A percentile compares a stretch with the other conserved stretches of the same genome.
Conservation (phyloP, 257 asterid species). For the Nicotiana paniculata region DNA sequence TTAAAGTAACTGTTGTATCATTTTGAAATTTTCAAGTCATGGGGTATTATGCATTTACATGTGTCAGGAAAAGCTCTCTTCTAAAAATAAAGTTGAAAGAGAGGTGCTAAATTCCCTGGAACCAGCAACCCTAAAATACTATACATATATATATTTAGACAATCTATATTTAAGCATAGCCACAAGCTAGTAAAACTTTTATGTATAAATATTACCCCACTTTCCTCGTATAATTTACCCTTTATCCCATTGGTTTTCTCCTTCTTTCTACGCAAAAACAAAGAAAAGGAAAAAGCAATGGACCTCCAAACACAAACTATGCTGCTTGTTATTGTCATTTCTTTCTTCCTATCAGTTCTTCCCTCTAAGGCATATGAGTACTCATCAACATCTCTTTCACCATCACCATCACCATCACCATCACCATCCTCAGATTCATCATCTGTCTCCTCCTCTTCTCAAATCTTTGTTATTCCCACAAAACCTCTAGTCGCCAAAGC, state of each 20-base stretch:
- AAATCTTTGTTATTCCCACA: neutral
- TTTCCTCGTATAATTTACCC: neutral
- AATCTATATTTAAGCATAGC: neutral
- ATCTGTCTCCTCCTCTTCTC: neutral
- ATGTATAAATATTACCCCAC: neutral
- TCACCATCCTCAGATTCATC: no score
- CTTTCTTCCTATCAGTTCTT: neutral
- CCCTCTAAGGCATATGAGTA: neutral
- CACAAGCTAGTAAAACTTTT: neutral
- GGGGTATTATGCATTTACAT: no score
- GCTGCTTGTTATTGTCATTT: slow-evolving; percentile 12
- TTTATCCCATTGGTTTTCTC: neutral
- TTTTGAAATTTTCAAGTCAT: no score
- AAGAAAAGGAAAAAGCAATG: slow-evolving; percentile 16
- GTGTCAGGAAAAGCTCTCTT: no score
- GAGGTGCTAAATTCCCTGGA: neutral
- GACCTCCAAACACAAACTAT: slow-evolving; percentile 4
- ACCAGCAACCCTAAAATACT: no score
- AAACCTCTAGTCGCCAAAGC: neutral
- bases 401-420: neutral
- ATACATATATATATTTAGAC: neutral
- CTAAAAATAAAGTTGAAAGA: neutral
- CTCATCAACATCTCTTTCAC: neutral
- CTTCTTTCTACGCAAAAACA: neutral
- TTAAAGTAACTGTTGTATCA: no score